phyloP scores from a whole-genome alignment of 2,329 filamentous ascomycete genomes.

The Colletotrichum abscissum region DNA sequence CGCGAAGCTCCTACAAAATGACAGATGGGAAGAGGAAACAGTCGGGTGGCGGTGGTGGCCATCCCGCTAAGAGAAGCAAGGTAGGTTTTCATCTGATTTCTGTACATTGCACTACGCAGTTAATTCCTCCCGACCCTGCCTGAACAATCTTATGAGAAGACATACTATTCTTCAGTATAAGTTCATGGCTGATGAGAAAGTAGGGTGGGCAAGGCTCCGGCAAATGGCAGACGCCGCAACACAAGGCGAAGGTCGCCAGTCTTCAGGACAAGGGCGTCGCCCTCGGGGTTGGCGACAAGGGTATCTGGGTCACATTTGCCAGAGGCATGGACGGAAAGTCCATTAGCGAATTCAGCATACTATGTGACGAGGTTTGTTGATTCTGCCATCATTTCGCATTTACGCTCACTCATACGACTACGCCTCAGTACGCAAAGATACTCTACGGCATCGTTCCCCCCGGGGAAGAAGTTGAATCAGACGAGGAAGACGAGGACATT shows the following conservation, averaged over 20 bases:
- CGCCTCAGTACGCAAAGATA: constrained; percentile 70
- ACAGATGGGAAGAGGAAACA: constrained; percentile 49
- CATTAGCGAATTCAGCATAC: constrained; percentile 71
- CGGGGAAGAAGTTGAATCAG: constrained; percentile 46
- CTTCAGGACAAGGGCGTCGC: constrained; percentile 54
- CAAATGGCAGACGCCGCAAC: constrained; percentile 72
- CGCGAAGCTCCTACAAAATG: constrained; percentile 40
- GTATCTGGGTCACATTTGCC: constrained; percentile 83
- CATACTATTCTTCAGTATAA: not conserved
- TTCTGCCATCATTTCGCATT: not conserved
- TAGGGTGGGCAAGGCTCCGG: constrained; percentile 51
- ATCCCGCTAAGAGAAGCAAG: constrained; percentile 54
- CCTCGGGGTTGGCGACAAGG: constrained; percentile 75
- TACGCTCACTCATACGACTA: not conserved
- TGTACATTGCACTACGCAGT: not conserved
- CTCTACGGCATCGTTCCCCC: constrained; percentile 63
- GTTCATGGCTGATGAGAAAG: not conserved
- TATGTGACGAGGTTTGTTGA: constrained; percentile 73
- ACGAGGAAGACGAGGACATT: constrained; percentile 70
- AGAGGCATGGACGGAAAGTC: constrained; percentile 78
- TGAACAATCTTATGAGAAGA: not conserved
- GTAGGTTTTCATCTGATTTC: constrained; percentile 41
- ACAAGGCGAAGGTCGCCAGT: constrained; percentile 60
- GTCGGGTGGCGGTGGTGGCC: constrained; percentile 37
- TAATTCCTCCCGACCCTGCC: not conserved